A percentile compares a stretch with the other conserved stretches of the same genome.
These are phyloP conservation scores for Austroboletus eburneus DNA, from an alignment of 768 basidiomycete species.

Conservation along the genomic window DNA sequence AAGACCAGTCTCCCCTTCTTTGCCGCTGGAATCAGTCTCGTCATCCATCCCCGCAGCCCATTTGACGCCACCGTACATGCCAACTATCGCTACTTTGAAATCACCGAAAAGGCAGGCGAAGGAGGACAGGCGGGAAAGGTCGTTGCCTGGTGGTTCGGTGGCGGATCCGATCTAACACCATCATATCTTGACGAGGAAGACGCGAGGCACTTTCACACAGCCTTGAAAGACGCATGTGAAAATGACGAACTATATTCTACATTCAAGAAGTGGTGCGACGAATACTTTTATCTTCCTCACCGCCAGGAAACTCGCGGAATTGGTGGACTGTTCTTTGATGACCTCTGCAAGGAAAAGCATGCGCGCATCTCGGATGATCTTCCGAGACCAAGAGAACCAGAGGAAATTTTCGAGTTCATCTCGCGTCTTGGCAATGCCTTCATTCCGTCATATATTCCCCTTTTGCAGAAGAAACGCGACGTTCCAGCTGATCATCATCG, in stretches of 20 bases:
- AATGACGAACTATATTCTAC: constrained; percentile 64
- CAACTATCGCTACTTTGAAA: constrained; percentile 97
- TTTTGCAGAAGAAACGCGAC: constrained; percentile 59
- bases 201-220: constrained; percentile 79
- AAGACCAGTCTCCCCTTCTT: constrained; percentile 81
- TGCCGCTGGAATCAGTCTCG: constrained; percentile 87
- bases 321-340: constrained; percentile 97
- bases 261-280: constrained; percentile 96
- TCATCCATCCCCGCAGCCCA: constrained; percentile 92
- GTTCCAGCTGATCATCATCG: constrained; percentile 64
- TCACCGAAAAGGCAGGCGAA: constrained; percentile 49
- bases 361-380: constrained; percentile 47
- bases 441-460: constrained; percentile 86
- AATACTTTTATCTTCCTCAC: constrained; percentile 93
- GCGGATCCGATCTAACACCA: constrained; percentile 92
- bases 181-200: constrained; percentile 89
- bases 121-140: constrained; percentile 45
- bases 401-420: constrained; percentile 76
- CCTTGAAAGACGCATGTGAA: constrained; percentile 73
- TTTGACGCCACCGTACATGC: constrained; percentile 91
- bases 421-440: constrained; percentile 73
- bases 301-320: constrained; percentile 82
- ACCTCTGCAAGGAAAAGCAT: constrained; percentile 68
- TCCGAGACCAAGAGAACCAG: constrained; percentile 51
- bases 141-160: constrained; percentile 98